Base-by-base conservation (phyloP, 352 stramenopile species). In the Phytophthora hybrid region DNA sequence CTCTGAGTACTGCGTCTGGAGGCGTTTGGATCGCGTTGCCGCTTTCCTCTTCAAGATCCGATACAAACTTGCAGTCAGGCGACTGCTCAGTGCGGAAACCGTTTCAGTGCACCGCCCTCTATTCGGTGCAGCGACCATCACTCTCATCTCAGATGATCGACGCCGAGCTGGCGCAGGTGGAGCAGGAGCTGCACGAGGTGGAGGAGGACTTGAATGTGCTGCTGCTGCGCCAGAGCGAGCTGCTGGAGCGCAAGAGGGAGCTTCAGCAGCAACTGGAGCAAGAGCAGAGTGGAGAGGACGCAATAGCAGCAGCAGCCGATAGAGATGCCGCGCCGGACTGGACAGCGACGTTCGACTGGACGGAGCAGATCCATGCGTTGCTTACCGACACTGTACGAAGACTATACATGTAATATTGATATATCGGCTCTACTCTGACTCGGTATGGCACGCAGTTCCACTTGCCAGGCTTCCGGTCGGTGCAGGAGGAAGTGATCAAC, bases 401-500 rank as follows among this genome's bases (percentile, higher is more conserved):
- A 10, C 23, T 26, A 3, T 26, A 26, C 1, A 13, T 23, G n/a
- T 19, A n/a, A 2, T 23, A 31, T 71, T 49, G 4, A 11, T 67
- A 8, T 69, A 21, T 11, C 3, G 14, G 54, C 18, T 47, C 5
- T 10, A 8, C 32, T 32, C 46, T 66, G 9, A 63, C 74, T 63
- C 2, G 52, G 26, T 19, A 63, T 23, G 26, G 4, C 37, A 49
- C 18, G 47, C 51, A 93, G 87, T 97, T 98, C 76, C 54, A 79
- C 19, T 84, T 99, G 69, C 56, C 77, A 31, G 71, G 55, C 14
- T 99, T 98, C 75, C 88, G 96, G 34, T 92, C 89, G 2, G 84
- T 97, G 72, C 96, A 99, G 82, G 58, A 93, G 49, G 76, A 93
- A 59, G 94, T 98, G 47, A 98, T 98, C 66, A 94, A 98, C 62